These are phyloP conservation scores for Babesia ovata DNA, from an alignment of 169 alveolate genomes.

Conservation along the genomic window DNA sequence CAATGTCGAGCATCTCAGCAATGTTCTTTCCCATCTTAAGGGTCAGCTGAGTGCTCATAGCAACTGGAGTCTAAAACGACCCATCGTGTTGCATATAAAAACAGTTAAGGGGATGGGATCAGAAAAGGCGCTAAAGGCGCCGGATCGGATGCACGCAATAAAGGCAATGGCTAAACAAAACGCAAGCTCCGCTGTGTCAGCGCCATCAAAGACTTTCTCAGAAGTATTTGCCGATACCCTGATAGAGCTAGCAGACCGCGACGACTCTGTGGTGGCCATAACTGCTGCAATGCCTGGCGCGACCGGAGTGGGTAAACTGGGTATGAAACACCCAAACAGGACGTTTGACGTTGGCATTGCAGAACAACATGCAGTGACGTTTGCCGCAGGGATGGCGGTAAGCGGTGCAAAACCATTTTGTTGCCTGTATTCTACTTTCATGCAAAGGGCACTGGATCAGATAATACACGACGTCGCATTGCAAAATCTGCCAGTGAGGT, in stretches of 20 bases:
- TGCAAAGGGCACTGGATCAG: conserved; percentile 88
- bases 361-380: conserved; percentile 89
- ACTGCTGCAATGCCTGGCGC: conserved; percentile 89
- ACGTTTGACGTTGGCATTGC: conserved; percentile 89
- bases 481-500: conserved; percentile 80
- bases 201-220: conserved; percentile 58
- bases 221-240: conserved; percentile 74
- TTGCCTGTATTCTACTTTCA: conserved; percentile 83
- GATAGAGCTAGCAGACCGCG: conserved; percentile 69
- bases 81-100: conserved; percentile 77
- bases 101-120: conserved; percentile 82
- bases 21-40: conserved; percentile 43
- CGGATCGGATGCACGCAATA: conserved; percentile 76
- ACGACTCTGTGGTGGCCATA: conserved; percentile 69
- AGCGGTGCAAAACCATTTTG: conserved; percentile 79
- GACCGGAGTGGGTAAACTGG: conserved; percentile 79
- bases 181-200: neutral
- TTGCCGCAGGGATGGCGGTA: conserved; percentile 84
- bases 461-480: conserved; percentile 81
- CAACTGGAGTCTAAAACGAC: conserved; percentile 40
- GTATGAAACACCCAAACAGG: conserved; percentile 71
- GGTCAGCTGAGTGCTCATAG: conserved; percentile 16
- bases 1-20: conserved; percentile 64
- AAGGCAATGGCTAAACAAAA: conserved; percentile 32
- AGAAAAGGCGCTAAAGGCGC: conserved; percentile 73